These are phyloP conservation scores for Leccinum pellstonianum DNA, from an alignment of 768 basidiomycete genomes.

Conservation along the genomic window DNA sequence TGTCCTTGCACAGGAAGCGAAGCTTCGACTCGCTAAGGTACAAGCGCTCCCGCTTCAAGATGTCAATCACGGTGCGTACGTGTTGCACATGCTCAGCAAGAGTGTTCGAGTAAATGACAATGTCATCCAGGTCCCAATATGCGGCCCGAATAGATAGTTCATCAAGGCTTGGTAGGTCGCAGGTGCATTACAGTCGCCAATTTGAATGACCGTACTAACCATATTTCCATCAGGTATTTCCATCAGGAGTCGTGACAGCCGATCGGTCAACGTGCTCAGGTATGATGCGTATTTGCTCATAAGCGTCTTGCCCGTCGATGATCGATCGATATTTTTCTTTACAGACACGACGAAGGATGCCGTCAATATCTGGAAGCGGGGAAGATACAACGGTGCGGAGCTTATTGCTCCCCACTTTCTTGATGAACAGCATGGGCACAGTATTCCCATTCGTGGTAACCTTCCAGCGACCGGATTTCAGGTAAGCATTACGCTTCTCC, in stretches of 20 bases:
- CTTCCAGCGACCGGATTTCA: neutral
- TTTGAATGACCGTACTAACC: constrained; percentile 22
- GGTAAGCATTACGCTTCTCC: neutral
- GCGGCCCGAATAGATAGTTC: constrained; percentile 3
- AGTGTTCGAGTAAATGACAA: no score
- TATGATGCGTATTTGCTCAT: constrained; percentile 18
- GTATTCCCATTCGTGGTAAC: neutral
- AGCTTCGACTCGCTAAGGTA: no score
- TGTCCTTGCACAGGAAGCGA: no score
- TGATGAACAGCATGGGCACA: constrained; percentile 5
- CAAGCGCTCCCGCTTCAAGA: no score
- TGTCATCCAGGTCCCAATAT: neutral
- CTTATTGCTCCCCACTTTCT: neutral
- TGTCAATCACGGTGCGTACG: no score
- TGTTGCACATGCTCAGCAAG: no score
- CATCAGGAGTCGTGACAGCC: constrained; percentile 30
- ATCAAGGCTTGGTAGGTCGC: constrained; percentile 40
- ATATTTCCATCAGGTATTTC: constrained; percentile 34
- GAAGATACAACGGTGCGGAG: neutral
- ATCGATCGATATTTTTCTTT: neutral
- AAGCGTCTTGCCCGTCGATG: constrained; percentile 20
- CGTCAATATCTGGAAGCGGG: constrained; percentile 21
- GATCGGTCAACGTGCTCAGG: constrained; percentile 24
- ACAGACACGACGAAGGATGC: constrained; percentile 6
- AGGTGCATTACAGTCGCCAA: constrained; percentile 38